These are phyloP conservation scores for Pichia ethanolica DNA, from an alignment of 805 yeast genomes.

Conservation along the genomic window DNA sequence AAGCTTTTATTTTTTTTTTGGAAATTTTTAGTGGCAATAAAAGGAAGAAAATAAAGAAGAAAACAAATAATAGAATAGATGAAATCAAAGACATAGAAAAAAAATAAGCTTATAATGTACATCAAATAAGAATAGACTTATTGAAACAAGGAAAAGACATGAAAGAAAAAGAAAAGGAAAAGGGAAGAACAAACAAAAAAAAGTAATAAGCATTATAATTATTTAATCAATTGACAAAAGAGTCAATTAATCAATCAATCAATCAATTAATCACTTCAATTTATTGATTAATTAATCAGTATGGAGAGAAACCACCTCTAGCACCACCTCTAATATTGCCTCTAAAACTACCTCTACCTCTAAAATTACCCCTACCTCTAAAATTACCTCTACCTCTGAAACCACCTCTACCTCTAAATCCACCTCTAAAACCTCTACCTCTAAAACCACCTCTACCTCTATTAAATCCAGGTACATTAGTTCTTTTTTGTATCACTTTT, in stretches of 20 bases:
- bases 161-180: too few relatives aligned
- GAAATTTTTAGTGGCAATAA: too few relatives aligned
- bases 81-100: neutral
- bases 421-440: conserved; percentile 10
- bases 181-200: too few relatives aligned
- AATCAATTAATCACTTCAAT: too few relatives aligned
- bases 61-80: neutral
- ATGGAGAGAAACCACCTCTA: conserved; percentile 26
- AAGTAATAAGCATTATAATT: too few relatives aligned
- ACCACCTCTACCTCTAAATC: conserved; percentile 23
- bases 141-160: too few relatives aligned
- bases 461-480: conserved; percentile 70
- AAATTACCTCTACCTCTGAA: conserved; percentile 15
- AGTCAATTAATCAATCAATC: too few relatives aligned
- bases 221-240: too few relatives aligned
- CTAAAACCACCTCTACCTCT: conserved; percentile 32
- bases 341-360: neutral
- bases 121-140: neutral
- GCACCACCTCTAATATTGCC: conserved; percentile 10
- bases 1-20: too few relatives aligned
- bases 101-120: neutral
- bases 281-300: conserved; percentile 10
- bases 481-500: conserved; percentile 71
- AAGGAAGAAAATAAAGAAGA: neutral
- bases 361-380: neutral